These are phyloP conservation scores for Globisporangium ultimum DNA, from an alignment of 352 stramenopile species.

Conservation along the genomic window DNA sequence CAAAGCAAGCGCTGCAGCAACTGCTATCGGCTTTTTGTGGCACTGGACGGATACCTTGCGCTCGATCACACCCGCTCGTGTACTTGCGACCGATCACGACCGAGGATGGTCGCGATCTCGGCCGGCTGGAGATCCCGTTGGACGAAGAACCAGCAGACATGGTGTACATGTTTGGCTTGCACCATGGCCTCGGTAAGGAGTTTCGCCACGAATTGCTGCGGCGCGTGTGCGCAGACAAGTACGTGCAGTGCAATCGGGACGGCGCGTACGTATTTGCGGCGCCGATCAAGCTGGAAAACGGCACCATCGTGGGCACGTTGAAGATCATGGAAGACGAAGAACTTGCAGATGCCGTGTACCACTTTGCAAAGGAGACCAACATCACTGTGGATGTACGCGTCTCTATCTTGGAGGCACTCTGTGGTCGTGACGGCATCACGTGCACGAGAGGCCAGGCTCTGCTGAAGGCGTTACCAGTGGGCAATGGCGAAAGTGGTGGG, in stretches of 20 bases:
- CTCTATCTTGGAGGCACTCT: slow-evolving; percentile 55
- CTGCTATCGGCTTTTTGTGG: slow-evolving; percentile 37
- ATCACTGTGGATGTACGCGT: slow-evolving; percentile 42
- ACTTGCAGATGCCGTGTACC: slow-evolving; percentile 60
- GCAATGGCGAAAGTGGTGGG: slow-evolving; percentile 16
- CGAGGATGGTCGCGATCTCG: slow-evolving; percentile 28
- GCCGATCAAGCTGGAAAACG: slow-evolving; percentile 54
- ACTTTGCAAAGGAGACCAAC: slow-evolving; percentile 48
- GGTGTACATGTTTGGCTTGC: slow-evolving; percentile 39
- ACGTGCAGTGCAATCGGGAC: slow-evolving; percentile 49
- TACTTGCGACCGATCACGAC: slow-evolving; percentile 45
- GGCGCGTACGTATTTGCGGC: slow-evolving; percentile 45
- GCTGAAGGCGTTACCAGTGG: slow-evolving; percentile 43
- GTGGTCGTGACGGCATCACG: slow-evolving; percentile 40
- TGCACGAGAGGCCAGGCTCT: slow-evolving; percentile 63
- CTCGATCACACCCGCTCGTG: slow-evolving; percentile 37
- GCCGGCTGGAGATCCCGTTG: slow-evolving; percentile 43
- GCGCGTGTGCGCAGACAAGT: slow-evolving; percentile 47
- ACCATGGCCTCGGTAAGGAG: slow-evolving; percentile 29
- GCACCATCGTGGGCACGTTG: slow-evolving; percentile 29
- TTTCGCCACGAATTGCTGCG: slow-evolving; percentile 42
- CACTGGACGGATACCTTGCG: slow-evolving; percentile 22
- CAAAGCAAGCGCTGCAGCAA: slow-evolving; percentile 30
- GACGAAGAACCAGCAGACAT: slow-evolving; percentile 52
- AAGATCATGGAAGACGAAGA: slow-evolving; percentile 63